Evolutionary conservation across 441 rosid species (phyloP), one percentile per base, ranked within the genome.

Genomic region (Erodium moschatum): DNA sequence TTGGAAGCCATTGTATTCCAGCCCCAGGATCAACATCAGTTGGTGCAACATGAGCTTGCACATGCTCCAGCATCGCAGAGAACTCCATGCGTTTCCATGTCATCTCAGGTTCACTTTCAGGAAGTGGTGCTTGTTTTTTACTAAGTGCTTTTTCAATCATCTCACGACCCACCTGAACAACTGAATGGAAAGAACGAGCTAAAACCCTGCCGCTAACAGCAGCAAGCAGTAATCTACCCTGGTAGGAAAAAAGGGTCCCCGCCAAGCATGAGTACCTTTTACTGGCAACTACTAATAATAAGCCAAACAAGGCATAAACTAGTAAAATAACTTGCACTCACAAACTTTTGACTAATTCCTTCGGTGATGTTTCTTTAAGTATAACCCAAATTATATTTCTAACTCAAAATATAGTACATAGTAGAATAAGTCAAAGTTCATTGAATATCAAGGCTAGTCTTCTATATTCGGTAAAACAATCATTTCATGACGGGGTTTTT

Each of bases 11-110:
- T 79, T 94, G 99, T 68, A 94, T 74, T 73, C 97, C 99, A 63
- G 99, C 99, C 70, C 97, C 97, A 40, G 97, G 99, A 80, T 94
- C 97, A 50, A 94, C 99, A 81, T 94, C 99, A 73, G 99, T 94
- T 3, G 97, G 99, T 73, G 99, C 97, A 75, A 94, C 99, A 78
- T 94, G 99, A 79, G 97, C 99, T 82, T 94, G 99, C 71, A 94
- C 99, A 77, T 81, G 90, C 85, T 89, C 94, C 88, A 94, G 76
- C 97, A 94, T 94, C 74, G 91, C 97, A 63, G 99, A 94, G 63
- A 87, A 83, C 78, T 94, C 97, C 87, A 75, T 91, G 69, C 86
- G 90, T 73, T 85, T 94, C 92, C 93, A 89, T 10, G 89, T 85
- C 97, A 94, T 85, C 81, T 91, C 92, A 72, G 96, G 96, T 67